phyloP scores from a whole-genome alignment of 2,329 filamentous ascomycete genomes.

The Phaeosphaeriaceae sp. region DNA sequence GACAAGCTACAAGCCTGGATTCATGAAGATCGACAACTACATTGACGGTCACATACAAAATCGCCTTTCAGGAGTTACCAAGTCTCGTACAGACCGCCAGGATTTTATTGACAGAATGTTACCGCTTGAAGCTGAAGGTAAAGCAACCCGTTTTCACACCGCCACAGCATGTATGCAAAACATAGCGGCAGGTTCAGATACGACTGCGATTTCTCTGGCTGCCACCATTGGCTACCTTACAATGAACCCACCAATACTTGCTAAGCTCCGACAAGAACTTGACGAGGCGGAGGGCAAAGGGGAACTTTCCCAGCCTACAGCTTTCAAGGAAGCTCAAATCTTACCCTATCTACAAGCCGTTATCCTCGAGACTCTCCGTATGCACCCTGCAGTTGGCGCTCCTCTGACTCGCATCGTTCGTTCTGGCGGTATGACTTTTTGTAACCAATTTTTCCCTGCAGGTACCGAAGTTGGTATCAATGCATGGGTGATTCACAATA shows the following conservation, averaged over 20 bases:
- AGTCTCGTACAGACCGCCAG: conserved; percentile 7
- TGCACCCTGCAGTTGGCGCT: conserved; percentile 53
- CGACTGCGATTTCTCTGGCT: conserved; percentile 57
- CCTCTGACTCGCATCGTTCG: conserved; percentile 50
- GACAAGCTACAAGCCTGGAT: neutral
- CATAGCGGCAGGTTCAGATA: conserved; percentile 51
- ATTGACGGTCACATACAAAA: conserved; percentile 1
- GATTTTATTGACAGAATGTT: conserved; percentile 22
- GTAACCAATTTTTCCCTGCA: conserved; percentile 50
- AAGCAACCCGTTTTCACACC: conserved; percentile 10
- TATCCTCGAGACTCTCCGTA: conserved; percentile 52
- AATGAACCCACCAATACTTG: conserved; percentile 37
- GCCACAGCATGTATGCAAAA: conserved; percentile 28
- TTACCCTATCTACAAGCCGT: conserved; percentile 54
- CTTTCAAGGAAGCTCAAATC: conserved; percentile 36
- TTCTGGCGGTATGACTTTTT: conserved; percentile 26
- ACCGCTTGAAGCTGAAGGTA: conserved; percentile 14
- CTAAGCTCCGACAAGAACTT: conserved; percentile 24
- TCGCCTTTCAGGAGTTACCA: conserved; percentile 9
- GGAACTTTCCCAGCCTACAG: conserved; percentile 17
- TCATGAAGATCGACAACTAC: conserved; percentile 3
- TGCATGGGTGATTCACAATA: conserved; percentile 53
- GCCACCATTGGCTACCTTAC: conserved; percentile 55
- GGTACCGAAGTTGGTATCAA: conserved; percentile 54
- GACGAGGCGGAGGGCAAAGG: conserved; percentile 15